These are phyloP conservation scores for Tephrocybe rancida DNA, from an alignment of 768 basidiomycete genomes.

Conservation along the genomic window DNA sequence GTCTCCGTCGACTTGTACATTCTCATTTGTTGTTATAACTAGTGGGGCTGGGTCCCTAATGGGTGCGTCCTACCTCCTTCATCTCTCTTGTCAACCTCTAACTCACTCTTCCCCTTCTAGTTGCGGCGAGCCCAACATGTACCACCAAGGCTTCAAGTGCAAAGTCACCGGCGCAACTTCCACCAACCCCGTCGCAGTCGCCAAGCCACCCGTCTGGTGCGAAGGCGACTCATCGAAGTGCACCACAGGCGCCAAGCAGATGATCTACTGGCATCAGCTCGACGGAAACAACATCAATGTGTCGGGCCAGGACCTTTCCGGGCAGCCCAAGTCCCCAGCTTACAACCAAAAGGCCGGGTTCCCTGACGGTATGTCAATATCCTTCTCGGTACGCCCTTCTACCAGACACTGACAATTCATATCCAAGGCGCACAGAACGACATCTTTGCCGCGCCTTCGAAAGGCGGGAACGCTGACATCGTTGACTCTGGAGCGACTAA, in stretches of 20 bases:
- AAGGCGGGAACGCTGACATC: slow-evolving; percentile 2
- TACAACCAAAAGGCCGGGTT: slow-evolving; percentile 55
- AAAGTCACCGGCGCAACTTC: slow-evolving; percentile 46
- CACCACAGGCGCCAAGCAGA: slow-evolving; percentile 53
- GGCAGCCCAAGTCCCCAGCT: slow-evolving; percentile 43
- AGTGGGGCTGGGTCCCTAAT: slow-evolving; percentile 60
- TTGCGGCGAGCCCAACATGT: slow-evolving; percentile 59
- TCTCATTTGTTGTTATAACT: slow-evolving; percentile 1
- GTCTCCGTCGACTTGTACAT: neutral
- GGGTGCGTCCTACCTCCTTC: slow-evolving; percentile 26
- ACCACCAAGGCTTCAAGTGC: slow-evolving; percentile 48
- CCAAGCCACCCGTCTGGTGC: slow-evolving; percentile 55
- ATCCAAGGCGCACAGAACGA: slow-evolving; percentile 43
- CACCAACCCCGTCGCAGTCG: slow-evolving; percentile 38
- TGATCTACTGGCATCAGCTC: slow-evolving; percentile 55
- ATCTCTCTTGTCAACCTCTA: no score
- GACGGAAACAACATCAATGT: slow-evolving; percentile 52
- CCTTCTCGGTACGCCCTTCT: neutral
- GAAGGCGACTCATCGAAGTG: slow-evolving; percentile 45
- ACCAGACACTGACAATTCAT: slow-evolving; percentile 7
- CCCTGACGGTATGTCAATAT: slow-evolving; percentile 40
- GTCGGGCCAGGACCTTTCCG: slow-evolving; percentile 38
- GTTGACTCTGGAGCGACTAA: neutral
- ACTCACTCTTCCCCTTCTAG: slow-evolving; percentile 21
- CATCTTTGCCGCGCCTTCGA: slow-evolving; percentile 34